Evolutionary conservation across 305 asterid species (phyloP).

Genomic region (Vinca major): DNA sequence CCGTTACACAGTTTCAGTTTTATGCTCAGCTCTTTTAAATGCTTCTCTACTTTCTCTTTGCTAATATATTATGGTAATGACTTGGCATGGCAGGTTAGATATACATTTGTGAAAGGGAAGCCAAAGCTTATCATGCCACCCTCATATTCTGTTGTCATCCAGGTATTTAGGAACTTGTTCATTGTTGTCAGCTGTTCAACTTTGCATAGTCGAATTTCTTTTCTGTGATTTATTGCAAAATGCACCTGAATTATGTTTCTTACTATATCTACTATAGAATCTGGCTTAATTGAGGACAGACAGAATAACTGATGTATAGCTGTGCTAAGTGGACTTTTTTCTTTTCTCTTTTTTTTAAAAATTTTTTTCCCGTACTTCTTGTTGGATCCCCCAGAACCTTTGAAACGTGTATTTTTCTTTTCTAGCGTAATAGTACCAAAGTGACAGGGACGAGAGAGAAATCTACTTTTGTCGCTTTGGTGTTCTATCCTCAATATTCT

Average conservation of each 20-base stretch:
- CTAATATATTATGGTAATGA: neutral
- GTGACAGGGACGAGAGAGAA: neutral
- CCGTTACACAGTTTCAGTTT: neutral
- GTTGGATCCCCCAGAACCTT: neutral
- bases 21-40: neutral
- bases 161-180: conserved; percentile 33
- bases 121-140: conserved; percentile 74
- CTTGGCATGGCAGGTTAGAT: conserved; percentile 56
- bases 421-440: neutral
- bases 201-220: neutral
- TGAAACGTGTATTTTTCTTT: neutral
- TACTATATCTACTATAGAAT: neutral
- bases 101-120: conserved; percentile 49
- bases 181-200: neutral
- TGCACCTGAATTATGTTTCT: neutral
- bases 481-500: too few species aligned
- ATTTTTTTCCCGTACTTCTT: neutral
- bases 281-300: neutral
- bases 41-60: neutral
- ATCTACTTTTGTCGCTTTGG: neutral
- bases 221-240: neutral
- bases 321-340: neutral
- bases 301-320: neutral
- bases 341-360: too few species aligned
- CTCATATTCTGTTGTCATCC: conserved; percentile 60